These are phyloP conservation scores for Casuarina equisetifolia DNA, from an alignment of 306 rosid genomes.

Conservation along the genomic window DNA sequence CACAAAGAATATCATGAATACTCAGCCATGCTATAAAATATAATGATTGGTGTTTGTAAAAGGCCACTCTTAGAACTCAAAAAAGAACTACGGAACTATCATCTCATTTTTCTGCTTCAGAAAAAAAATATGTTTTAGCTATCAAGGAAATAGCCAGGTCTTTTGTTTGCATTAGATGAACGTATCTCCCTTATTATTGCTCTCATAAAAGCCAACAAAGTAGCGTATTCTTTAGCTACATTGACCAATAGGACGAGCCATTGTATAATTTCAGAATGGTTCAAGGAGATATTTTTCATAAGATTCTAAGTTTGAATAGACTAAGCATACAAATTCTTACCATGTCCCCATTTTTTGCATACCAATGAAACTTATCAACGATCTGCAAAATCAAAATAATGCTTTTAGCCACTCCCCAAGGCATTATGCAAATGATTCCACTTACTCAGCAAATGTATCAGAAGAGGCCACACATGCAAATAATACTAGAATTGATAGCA, in stretches of 20 bases:
- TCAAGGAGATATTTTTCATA: neutral
- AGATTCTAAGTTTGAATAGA: neutral
- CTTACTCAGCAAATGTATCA: neutral
- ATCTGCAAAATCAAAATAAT: constrained; percentile 58
- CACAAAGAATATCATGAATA: neutral
- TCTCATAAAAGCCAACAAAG: constrained; percentile 2
- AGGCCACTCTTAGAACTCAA: neutral
- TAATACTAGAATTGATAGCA: neutral
- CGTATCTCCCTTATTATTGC: neutral
- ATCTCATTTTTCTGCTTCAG: neutral
- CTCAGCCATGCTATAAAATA: neutral
- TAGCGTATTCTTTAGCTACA: neutral
- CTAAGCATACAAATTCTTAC: constrained; percentile 41
- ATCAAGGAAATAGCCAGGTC: neutral
- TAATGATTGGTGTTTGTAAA: neutral
- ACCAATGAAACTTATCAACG: constrained; percentile 74
- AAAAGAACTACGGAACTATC: neutral
- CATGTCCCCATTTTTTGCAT: constrained; percentile 66
- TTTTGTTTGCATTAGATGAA: neutral
- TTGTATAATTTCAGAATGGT: neutral
- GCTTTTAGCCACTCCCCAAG: constrained; percentile 26
- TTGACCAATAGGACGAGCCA: neutral
- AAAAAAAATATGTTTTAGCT: neutral
- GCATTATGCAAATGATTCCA: constrained; percentile 22
- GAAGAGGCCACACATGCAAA: neutral